A percentile compares a stretch with the other conserved stretches of the same genome.
These are phyloP conservation scores for Camillea tinctor DNA, from an alignment of 2,329 filamentous ascomycete species.

Conservation along the genomic window DNA sequence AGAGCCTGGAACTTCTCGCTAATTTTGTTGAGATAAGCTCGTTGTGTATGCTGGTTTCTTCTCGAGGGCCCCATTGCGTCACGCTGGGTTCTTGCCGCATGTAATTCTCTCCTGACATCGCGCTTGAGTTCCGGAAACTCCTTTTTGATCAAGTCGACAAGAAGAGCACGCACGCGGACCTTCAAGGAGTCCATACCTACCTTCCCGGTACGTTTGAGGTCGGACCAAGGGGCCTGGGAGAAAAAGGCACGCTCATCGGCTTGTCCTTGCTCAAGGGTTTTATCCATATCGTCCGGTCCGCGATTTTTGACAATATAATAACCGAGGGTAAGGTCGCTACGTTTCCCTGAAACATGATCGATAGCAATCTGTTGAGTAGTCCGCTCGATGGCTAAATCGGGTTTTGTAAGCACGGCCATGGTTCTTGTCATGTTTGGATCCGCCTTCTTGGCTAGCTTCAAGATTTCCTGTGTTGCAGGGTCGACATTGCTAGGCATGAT, in stretches of 20 bases:
- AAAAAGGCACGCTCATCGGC: constrained; percentile 40
- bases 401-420: constrained; percentile 44
- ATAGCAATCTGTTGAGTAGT: constrained; percentile 38
- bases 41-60: constrained; percentile 23
- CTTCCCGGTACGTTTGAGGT: constrained; percentile 2
- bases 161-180: constrained; percentile 34
- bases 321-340: constrained; percentile 42
- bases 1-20: constrained; percentile 30
- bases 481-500: constrained; percentile 39
- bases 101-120: constrained; percentile 22
- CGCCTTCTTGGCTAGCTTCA: constrained; percentile 36
- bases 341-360: constrained; percentile 42
- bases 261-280: constrained; percentile 32
- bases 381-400: constrained; percentile 49
- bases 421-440: constrained; percentile 31
- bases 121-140: constrained; percentile 30
- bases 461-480: constrained; percentile 38
- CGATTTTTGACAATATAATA: constrained; percentile 51
- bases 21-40: constrained; percentile 27
- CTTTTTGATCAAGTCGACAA: constrained; percentile 41
- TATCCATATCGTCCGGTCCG: constrained; percentile 39
- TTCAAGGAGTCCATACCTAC: constrained; percentile 35
- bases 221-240: constrained; percentile 34
- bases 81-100: constrained; percentile 2
- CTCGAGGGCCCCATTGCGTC: constrained; percentile 26